Evolutionary conservation across 2,329 filamentous ascomycete genomes (phyloP).

Genomic region (Fusarium sp.): DNA sequence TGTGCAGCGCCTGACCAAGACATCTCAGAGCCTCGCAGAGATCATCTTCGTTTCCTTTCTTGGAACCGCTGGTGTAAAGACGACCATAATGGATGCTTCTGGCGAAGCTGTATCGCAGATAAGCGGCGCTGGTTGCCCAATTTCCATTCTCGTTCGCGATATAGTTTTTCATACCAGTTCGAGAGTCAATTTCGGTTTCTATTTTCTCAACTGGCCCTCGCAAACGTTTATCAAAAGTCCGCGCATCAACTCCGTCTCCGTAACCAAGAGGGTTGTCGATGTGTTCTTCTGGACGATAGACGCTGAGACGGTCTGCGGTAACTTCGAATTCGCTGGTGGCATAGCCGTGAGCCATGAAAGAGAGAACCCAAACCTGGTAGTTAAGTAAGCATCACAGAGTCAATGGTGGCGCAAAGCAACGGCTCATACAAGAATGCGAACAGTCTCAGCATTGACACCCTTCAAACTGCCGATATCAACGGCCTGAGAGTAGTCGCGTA

Average conservation of each 20-base stretch:
- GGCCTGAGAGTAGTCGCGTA: constrained; percentile 85
- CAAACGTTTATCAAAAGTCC: constrained; percentile 81
- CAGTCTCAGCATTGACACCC: constrained; percentile 79
- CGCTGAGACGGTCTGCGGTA: constrained; percentile 79
- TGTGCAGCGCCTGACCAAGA: constrained; percentile 79
- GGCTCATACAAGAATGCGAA: constrained; percentile 70
- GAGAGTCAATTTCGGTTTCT: constrained; percentile 77
- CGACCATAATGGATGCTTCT: constrained; percentile 82
- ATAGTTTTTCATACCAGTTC: constrained; percentile 99
- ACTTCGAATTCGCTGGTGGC: constrained; percentile 89
- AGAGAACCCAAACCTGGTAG: constrained; percentile 75
- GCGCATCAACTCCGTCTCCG: constrained; percentile 85
- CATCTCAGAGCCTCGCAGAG: constrained; percentile 83
- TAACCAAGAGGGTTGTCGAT: constrained; percentile 86
- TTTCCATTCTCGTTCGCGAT: constrained; percentile 89
- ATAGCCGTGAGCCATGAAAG: constrained; percentile 84
- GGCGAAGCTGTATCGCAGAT: constrained; percentile 78
- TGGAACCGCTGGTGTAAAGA: constrained; percentile 74
- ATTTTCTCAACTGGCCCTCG: constrained; percentile 78
- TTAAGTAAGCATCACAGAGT: neutral
- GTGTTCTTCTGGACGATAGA: constrained; percentile 80
- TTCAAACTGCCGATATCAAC: constrained; percentile 84
- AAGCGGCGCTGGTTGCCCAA: constrained; percentile 91
- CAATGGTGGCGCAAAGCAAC: neutral
- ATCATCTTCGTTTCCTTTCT: constrained; percentile 74